These are phyloP conservation scores for Hemisphaericaspora xylofermentans DNA, from an alignment of 1,139 yeast genomes.

Conservation along the genomic window DNA sequence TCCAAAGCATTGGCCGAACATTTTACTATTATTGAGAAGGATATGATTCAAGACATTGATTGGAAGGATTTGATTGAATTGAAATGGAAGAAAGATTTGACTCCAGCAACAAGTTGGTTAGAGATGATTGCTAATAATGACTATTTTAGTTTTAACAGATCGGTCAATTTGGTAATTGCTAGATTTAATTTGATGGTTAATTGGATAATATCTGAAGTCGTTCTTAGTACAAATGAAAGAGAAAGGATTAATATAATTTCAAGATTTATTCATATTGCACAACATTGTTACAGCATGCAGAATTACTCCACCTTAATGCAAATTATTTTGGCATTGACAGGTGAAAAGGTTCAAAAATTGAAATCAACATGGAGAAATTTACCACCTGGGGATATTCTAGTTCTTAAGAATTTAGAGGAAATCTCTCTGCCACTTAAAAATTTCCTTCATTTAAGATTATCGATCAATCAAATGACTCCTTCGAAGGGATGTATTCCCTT, in stretches of 20 bases:
- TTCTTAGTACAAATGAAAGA: constrained; percentile 58
- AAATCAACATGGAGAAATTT: constrained; percentile 75
- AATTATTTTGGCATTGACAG: constrained; percentile 77
- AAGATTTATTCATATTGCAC: constrained; percentile 82
- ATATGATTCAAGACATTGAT: constrained; percentile 79
- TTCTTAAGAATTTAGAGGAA: constrained; percentile 63
- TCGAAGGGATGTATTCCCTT: constrained; percentile 86
- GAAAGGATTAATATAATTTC: constrained; percentile 70
- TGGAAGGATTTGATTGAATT: constrained; percentile 88
- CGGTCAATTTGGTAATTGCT: constrained; percentile 81
- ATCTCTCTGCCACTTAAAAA: constrained; percentile 64
- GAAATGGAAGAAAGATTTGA: constrained; percentile 66
- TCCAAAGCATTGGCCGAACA: constrained; percentile 71
- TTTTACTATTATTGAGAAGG: constrained; percentile 82
- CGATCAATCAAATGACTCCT: constrained; percentile 62
- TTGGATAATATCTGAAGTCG: constrained; percentile 88
- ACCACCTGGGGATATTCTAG: constrained; percentile 55
- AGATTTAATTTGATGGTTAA: constrained; percentile 86
- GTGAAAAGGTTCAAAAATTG: constrained; percentile 61
- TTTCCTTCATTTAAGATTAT: constrained; percentile 62
- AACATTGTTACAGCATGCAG: constrained; percentile 66
- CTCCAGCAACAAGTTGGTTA: constrained; percentile 84
- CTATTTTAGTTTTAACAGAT: constrained; percentile 50
- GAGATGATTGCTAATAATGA: constrained; percentile 66
- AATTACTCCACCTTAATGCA: constrained; percentile 89